These are phyloP conservation scores for Podospora conica DNA, from an alignment of 495 filamentous ascomycete genomes.

Conservation along the genomic window DNA sequence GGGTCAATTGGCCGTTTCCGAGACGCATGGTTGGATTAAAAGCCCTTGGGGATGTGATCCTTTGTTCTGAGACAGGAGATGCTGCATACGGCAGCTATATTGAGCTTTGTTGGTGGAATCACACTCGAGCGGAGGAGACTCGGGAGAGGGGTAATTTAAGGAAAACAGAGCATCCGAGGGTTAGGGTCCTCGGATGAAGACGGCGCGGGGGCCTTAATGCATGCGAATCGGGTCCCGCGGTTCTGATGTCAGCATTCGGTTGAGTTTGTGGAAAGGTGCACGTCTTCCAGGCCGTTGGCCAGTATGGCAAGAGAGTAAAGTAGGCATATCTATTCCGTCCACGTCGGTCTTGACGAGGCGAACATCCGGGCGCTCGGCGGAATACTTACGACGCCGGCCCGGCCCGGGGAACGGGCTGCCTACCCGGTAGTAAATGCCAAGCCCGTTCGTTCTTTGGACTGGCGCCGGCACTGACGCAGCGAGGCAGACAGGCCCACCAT, in stretches of 20 bases:
- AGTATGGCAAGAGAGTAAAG: background rate
- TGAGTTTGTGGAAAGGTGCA: background rate
- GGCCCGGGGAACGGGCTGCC: background rate
- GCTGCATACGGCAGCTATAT: background rate
- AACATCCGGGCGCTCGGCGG: background rate
- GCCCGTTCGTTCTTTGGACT: background rate
- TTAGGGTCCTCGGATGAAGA: background rate
- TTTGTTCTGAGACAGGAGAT: background rate
- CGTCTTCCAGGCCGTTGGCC: background rate
- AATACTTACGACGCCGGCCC: background rate
- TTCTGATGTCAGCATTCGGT: background rate
- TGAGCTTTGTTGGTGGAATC: background rate
- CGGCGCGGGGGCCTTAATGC: too few relatives aligned
- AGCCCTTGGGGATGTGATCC: background rate
- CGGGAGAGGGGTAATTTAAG: background rate
- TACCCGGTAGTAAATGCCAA: background rate
- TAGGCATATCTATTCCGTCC: too few relatives aligned
- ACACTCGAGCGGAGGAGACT: background rate
- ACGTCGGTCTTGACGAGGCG: background rate
- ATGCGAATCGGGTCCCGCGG: background rate
- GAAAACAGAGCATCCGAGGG: background rate
- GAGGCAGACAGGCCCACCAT: background rate
- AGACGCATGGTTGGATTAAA: background rate
- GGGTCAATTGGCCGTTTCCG: background rate
- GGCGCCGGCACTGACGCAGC: background rate